Base-by-base conservation (phyloP, 2,329 filamentous ascomycete genomes). In the Leptosphaerulina australis region DNA sequence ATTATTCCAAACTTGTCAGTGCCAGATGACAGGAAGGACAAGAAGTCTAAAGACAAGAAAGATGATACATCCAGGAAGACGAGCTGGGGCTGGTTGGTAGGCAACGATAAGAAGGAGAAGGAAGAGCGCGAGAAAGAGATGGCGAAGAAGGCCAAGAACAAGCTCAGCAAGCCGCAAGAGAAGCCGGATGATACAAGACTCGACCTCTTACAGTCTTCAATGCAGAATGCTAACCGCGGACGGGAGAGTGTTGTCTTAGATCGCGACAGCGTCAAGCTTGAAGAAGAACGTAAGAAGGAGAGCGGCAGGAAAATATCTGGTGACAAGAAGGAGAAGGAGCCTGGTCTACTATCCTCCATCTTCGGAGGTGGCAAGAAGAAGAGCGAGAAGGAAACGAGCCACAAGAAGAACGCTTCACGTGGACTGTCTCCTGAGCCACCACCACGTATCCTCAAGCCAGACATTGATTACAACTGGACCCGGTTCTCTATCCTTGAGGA, bases 391-490 rank as follows among this genome's bases (percentile, higher is more conserved):
- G 90, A 96, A 46, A 82, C 82, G 25, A 80, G 81, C 50, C 82
- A 85, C 60, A 92, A 90, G 76, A 95, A 92, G 74, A 82, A 79
- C 25, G 85, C 87, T 60, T 80, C 80, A 6, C 84, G 91, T 44
- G 85, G 87, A 5, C 77, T 90, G 6, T 96, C 92, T 0, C 92
- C 93, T 2, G 91, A 96, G 31, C 81, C 83, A 10, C 79, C 82
- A 0, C 84, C 85, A 56, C 86, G 88, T 40, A 81, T 87, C 26
- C 77, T 96, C 45, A 87, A 86, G 58, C 88, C 94, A 4, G 93
- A 97, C 67, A 82, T 97, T 56, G 93, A 97, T 73, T 99, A 96
- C 74, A 90, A 91, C 62, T 99, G 94, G 90, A 94, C 91, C 1
- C 83, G 94, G 33, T 99, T 97, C 67, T 91, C 91, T 10, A 93